phyloP scores from a whole-genome alignment of 139 green algal species.

The Micractinium conductrix region DNA sequence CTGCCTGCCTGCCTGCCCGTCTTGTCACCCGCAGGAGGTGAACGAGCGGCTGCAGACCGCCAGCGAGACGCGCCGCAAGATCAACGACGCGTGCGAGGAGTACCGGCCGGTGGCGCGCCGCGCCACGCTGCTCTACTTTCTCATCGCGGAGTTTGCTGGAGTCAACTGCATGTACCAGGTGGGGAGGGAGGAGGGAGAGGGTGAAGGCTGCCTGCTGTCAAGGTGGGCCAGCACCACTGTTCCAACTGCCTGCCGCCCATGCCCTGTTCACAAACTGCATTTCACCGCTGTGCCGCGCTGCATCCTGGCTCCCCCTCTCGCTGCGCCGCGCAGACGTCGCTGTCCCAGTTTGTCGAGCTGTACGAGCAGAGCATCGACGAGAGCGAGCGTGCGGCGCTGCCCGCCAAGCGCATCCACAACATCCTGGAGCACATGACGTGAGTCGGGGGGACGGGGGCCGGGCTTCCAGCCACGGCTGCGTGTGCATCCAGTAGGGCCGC shows the following conservation, averaged over 20 bases:
- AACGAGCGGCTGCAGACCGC: conserved; percentile 88
- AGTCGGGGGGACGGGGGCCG: background rate
- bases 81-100: conserved; percentile 96
- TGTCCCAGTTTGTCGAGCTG: conserved; percentile 82
- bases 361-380: conserved; percentile 87
- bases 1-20: background rate
- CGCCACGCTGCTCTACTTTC: conserved; percentile 94
- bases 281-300: too few species aligned
- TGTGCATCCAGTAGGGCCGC: too few species aligned
- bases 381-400: conserved; percentile 84
- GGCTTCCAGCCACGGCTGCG: too few species aligned
- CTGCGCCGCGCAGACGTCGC: conserved; percentile 51
- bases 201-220: background rate
- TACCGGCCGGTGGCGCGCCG: conserved; percentile 91
- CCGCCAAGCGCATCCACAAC: conserved; percentile 89
- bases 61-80: conserved; percentile 91
- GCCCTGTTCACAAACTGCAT: too few species aligned
- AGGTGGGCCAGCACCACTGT: too few species aligned
- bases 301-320: background rate
- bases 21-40: conserved; percentile 70
- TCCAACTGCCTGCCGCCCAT: too few species aligned
- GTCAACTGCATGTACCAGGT: conserved; percentile 98
- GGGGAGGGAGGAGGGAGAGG: background rate
- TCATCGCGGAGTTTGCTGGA: conserved; percentile 90
- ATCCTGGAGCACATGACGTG: conserved; percentile 94